Conservation (phyloP, 495 filamentous ascomycete genomes). For the Cercophora sp. region DNA sequence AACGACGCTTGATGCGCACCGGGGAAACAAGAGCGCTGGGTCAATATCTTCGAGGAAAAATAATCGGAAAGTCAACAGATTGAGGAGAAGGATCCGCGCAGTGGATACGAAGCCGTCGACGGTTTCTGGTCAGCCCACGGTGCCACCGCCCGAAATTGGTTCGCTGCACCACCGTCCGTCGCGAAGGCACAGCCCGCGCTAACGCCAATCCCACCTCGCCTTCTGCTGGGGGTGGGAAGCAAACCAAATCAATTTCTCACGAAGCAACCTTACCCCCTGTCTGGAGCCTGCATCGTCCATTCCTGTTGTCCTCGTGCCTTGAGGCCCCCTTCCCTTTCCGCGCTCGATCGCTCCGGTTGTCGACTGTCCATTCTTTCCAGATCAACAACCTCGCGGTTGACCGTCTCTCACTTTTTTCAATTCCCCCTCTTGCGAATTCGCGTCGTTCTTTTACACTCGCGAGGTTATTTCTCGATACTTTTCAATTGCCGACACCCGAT, state of each 20-base stretch:
- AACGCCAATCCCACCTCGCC: too few species aligned
- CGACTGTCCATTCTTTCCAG: background rate
- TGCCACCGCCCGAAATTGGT: slow-evolving; percentile 7
- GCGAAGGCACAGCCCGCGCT: background rate
- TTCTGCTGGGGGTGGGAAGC: too few species aligned
- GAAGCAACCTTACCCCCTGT: background rate
- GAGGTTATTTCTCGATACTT: background rate
- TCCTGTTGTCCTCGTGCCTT: background rate
- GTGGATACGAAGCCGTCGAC: background rate
- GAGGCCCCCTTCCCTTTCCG: background rate
- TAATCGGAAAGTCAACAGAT: background rate
- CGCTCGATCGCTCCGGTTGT: too few species aligned
- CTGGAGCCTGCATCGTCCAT: background rate
- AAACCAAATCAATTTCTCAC: slow-evolving; percentile 13
- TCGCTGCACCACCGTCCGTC: background rate
- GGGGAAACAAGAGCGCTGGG: too few species aligned
- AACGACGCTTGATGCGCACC: background rate
- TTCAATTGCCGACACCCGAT: background rate
- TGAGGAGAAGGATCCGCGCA: background rate
- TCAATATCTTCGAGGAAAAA: too few species aligned
- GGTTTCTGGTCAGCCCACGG: slow-evolving; percentile 3
- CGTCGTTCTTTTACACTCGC: background rate
- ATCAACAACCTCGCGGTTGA: background rate
- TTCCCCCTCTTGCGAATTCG: background rate
- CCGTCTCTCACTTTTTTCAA: background rate